Conservation (phyloP, 495 filamentous ascomycete genomes). For the Penicillium coprophilum region DNA sequence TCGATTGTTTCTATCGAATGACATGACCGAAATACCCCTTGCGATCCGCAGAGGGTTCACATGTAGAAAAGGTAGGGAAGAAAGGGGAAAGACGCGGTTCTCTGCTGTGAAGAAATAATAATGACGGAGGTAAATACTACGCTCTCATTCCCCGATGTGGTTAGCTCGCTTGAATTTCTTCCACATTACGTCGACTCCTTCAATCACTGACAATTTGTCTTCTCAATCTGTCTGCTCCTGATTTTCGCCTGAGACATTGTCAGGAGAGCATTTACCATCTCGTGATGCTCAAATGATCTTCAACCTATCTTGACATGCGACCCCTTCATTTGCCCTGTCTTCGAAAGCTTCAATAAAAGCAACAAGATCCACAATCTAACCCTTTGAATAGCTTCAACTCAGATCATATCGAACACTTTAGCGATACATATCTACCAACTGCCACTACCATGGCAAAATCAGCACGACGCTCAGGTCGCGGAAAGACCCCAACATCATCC, state of each 20-base stretch:
- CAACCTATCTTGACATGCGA: constrained; percentile 34
- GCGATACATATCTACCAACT: neutral
- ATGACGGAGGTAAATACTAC: constrained; percentile 19
- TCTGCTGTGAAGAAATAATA: constrained; percentile 2
- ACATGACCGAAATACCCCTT: constrained; percentile 10
- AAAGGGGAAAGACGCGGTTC: constrained; percentile 4
- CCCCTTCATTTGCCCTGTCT: constrained; percentile 24
- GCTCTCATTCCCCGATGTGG: constrained; percentile 30
- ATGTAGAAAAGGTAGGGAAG: constrained; percentile 12
- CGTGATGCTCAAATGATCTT: constrained; percentile 13
- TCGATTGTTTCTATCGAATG: constrained; percentile 12
- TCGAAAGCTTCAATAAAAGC: constrained; percentile 19
- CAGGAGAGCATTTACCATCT: constrained; percentile 13
- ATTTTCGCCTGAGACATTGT: constrained; percentile 1
- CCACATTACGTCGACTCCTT: constrained; percentile 7
- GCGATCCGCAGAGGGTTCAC: constrained; percentile 20
- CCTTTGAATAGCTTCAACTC: neutral
- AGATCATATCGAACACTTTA: neutral
- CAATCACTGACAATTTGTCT: neutral
- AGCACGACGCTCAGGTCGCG: constrained; percentile 31
- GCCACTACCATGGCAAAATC: constrained; percentile 42
- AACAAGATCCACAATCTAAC: neutral
- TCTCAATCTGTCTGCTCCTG: neutral
- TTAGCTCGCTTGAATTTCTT: constrained; percentile 17
- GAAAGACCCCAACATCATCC: constrained; percentile 33